phyloP scores from a whole-genome alignment of 2,329 filamentous ascomycete species.

The Fusarium devonianum region DNA sequence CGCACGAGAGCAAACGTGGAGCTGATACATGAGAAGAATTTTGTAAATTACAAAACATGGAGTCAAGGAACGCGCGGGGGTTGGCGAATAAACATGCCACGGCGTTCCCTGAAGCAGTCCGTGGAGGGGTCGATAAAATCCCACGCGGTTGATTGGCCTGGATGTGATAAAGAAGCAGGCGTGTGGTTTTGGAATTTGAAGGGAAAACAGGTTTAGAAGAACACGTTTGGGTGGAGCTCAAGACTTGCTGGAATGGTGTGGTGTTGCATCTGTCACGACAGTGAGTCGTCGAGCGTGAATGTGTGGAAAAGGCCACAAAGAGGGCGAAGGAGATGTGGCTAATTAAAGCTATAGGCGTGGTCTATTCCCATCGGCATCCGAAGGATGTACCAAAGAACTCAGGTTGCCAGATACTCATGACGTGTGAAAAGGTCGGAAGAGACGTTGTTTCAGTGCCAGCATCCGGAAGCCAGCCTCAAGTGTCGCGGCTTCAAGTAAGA shows the following conservation, averaged over 20 bases:
- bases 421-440: no score
- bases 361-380: no score
- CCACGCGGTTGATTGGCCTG: background rate
- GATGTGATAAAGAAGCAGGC: no score
- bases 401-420: no score
- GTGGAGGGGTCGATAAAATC: background rate
- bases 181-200: background rate
- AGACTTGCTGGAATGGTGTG: background rate
- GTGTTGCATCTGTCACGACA: background rate
- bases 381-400: no score
- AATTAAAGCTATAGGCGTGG: no score
- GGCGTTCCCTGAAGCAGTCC: background rate
- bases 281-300: background rate
- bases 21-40: no score
- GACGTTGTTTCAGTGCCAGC: no score
- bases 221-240: background rate
- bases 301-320: background rate
- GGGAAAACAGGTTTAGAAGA: background rate
- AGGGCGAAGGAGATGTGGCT: background rate
- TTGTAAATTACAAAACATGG: background rate
- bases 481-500: no score
- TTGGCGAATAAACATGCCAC: background rate
- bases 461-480: no score
- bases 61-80: background rate
- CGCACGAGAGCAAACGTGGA: no score